These are phyloP conservation scores for Primulina huaijiensis DNA, from an alignment of 257 asterid species.

Conservation along the genomic window DNA sequence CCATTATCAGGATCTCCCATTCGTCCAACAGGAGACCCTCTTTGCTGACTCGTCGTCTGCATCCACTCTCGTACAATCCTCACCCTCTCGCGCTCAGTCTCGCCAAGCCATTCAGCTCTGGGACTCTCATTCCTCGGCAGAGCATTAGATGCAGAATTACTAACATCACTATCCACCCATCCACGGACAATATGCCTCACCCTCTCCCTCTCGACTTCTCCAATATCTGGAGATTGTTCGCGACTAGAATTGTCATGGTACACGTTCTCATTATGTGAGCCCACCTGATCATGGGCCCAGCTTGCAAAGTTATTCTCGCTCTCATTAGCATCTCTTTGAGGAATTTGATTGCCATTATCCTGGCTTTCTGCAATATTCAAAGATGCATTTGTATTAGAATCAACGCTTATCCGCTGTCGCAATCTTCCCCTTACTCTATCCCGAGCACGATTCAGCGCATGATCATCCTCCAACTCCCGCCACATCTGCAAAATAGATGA, in stretches of 20 bases:
- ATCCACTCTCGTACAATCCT: constrained; percentile 88
- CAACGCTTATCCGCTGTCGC: constrained; percentile 63
- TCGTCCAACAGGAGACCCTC: constrained; percentile 60
- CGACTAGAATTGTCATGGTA: constrained; percentile 61
- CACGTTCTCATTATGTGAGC: constrained; percentile 41
- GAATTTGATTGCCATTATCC: constrained; percentile 56
- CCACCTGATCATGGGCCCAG: constrained; percentile 56
- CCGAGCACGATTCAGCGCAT: constrained; percentile 53
- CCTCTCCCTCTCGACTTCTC: constrained; percentile 90
- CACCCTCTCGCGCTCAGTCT: constrained; percentile 89
- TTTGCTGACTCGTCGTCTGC: constrained; percentile 91
- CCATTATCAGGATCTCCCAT: constrained; percentile 54
- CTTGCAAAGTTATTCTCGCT: constrained; percentile 58
- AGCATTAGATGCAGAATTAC: constrained; percentile 53
- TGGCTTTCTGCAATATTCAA: constrained; percentile 48
- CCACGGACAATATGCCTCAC: constrained; percentile 89
- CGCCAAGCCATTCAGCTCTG: constrained; percentile 86
- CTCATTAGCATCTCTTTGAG: constrained; percentile 55
- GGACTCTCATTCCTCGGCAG: constrained; percentile 50
- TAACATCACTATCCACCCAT: constrained; percentile 85
- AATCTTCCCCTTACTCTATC: constrained; percentile 72
- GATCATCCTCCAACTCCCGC: constrained; percentile 93
- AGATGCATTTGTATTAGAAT: constrained; percentile 51
- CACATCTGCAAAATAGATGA: constrained; percentile 91
- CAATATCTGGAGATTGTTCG: constrained; percentile 83